Evolutionary conservation across 2,329 filamentous ascomycete species (phyloP).

Genomic region (Alternaria hordeiaustralica): DNA sequence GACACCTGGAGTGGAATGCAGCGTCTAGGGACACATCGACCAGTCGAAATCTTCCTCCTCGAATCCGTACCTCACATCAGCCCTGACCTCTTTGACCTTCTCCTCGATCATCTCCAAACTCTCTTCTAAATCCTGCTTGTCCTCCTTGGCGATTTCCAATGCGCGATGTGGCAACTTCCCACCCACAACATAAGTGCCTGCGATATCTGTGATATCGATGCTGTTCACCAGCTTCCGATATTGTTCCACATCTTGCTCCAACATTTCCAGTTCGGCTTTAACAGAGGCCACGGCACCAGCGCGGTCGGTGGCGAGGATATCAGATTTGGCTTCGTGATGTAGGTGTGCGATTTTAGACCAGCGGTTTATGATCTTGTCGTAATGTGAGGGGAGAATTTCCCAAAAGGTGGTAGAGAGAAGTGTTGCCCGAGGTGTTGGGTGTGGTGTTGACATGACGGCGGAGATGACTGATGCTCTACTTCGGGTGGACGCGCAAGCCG

Average conservation of each 20-base stretch:
- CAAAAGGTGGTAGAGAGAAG: constrained; percentile 14
- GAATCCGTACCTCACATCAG: constrained; percentile 14
- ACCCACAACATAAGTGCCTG: constrained; percentile 18
- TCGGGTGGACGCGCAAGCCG: not conserved
- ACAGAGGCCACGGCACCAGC: constrained; percentile 13
- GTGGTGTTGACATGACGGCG: not conserved
- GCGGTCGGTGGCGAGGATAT: constrained; percentile 10
- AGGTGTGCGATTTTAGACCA: constrained; percentile 7
- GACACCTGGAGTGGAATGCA: not conserved
- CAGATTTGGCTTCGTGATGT: constrained; percentile 8
- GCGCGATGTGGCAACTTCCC: constrained; percentile 13
- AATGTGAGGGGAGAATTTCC: constrained; percentile 14
- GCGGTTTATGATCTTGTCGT: constrained; percentile 12
- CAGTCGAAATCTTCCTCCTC: not conserved
- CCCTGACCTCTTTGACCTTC: constrained; percentile 11
- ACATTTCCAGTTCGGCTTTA: constrained; percentile 20
- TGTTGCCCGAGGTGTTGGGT: not conserved
- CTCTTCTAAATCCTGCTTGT: constrained; percentile 17
- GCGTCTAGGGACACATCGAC: not conserved
- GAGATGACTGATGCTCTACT: not conserved
- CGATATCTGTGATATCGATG: constrained; percentile 17
- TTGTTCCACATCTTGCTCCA: constrained; percentile 12
- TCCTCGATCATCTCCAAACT: constrained; percentile 11
- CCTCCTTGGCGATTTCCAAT: constrained; percentile 19
- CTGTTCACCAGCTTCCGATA: constrained; percentile 10